Conservation (phyloP, 2,329 filamentous ascomycete genomes). For the Aciculosporium take region DNA sequence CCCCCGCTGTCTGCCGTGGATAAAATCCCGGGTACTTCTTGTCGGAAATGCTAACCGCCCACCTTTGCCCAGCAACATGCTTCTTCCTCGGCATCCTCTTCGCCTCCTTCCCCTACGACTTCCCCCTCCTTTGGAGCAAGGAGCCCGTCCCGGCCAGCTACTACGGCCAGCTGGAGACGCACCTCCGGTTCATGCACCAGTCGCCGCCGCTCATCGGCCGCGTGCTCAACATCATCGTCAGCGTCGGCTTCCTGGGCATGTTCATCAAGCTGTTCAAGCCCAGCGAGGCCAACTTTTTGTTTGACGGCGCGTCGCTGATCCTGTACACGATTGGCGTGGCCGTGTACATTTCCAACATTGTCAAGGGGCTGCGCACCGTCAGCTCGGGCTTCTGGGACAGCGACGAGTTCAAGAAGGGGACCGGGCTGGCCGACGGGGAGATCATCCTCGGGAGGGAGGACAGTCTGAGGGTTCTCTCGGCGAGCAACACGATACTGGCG, state of each 20-base stretch:
- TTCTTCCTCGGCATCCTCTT: constrained; percentile 99
- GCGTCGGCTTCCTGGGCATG: constrained; percentile 75
- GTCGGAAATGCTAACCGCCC: background rate
- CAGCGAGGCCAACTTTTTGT: constrained; percentile 87
- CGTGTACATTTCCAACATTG: constrained; percentile 90
- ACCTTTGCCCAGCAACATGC: constrained; percentile 51
- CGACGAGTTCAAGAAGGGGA: constrained; percentile 24
- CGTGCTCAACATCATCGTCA: constrained; percentile 86
- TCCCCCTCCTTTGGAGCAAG: constrained; percentile 70
- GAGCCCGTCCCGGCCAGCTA: constrained; percentile 50
- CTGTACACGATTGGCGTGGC: constrained; percentile 78
- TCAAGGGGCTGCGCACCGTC: constrained; percentile 82
- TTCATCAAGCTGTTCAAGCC: constrained; percentile 91
- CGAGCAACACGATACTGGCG: constrained; percentile 91
- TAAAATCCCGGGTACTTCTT: too few relatives aligned
- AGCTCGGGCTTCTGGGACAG: constrained; percentile 51
- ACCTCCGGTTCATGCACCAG: constrained; percentile 82
- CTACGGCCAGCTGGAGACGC: constrained; percentile 74
- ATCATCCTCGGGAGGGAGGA: constrained; percentile 71
- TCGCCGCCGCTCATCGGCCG: constrained; percentile 84
- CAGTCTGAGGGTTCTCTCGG: constrained; percentile 75
- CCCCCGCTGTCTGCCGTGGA: too few relatives aligned
- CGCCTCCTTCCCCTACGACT: constrained; percentile 91
- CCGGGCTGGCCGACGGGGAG: constrained; percentile 38
- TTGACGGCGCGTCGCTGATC: constrained; percentile 70